Conservation (phyloP, 2,329 filamentous ascomycete species). For the Chaetomium globosum region DNA sequence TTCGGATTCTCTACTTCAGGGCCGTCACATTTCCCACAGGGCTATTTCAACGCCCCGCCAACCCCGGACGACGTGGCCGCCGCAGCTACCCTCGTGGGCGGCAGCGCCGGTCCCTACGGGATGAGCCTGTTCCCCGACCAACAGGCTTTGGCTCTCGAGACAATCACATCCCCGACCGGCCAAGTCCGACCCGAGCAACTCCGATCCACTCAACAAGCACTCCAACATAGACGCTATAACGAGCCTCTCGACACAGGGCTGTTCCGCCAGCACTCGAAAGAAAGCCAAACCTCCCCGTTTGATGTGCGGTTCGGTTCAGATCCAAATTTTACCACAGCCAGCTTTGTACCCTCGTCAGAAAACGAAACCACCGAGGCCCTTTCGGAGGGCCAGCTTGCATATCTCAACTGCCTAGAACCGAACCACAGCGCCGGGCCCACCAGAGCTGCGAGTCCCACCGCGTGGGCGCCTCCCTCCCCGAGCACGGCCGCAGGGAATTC, state of each 20-base stretch:
- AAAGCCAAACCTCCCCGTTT: constrained; percentile 23
- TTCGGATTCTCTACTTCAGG: not conserved
- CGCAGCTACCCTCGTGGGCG: not conserved
- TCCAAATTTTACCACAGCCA: constrained; percentile 60
- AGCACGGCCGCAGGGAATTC: constrained; percentile 30
- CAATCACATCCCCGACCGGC: not conserved
- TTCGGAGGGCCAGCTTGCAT: constrained; percentile 57
- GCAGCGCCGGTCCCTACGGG: not conserved
- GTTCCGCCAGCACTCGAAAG: not conserved
- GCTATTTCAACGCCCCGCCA: not conserved
- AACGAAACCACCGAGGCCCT: constrained; percentile 62
- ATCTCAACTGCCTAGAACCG: constrained; percentile 60
- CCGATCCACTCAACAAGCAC: not conserved
- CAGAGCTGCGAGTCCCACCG: constrained; percentile 58
- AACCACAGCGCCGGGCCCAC: constrained; percentile 63
- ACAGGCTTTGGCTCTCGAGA: not conserved
- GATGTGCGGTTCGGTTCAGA: constrained; percentile 70
- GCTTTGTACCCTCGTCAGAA: constrained; percentile 60
- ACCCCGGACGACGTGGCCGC: not conserved
- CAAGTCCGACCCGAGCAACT: not conserved
- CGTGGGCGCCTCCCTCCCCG: constrained; percentile 32
- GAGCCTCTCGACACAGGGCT: not conserved
- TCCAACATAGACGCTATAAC: not conserved
- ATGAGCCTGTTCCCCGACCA: not conserved
- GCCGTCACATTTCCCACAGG: not conserved